phyloP scores from a whole-genome alignment of 1,139 yeast genomes.

The Lodderomyces metapsilosis region DNA sequence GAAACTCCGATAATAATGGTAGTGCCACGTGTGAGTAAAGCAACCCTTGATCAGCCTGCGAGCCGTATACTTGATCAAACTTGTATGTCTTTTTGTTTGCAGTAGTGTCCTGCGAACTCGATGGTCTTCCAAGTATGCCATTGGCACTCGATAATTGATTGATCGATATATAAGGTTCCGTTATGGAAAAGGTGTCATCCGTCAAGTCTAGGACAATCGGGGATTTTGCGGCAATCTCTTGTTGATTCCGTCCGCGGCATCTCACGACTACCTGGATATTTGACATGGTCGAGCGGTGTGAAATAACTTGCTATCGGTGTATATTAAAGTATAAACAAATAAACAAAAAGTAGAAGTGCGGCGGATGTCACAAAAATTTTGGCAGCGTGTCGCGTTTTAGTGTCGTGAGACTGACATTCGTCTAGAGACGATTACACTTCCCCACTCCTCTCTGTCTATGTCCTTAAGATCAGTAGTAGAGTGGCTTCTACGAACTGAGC shows the following conservation, averaged over 20 bases:
- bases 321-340: conserved; percentile 1
- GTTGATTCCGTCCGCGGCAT: conserved; percentile 76
- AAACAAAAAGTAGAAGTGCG: neutral
- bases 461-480: too few species aligned
- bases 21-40: conserved; percentile 62
- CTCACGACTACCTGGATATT: conserved; percentile 84
- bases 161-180: conserved; percentile 39
- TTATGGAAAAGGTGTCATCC: conserved; percentile 39
- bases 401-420: neutral
- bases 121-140: conserved; percentile 2
- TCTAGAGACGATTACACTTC: too few species aligned
- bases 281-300: too few species aligned
- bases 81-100: conserved; percentile 47
- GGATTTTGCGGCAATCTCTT: conserved; percentile 69
- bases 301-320: too few species aligned
- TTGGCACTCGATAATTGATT: conserved; percentile 29
- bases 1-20: conserved; percentile 62
- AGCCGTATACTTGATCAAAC: conserved; percentile 76
- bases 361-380: neutral
- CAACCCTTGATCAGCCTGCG: conserved; percentile 61
- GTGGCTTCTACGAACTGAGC: too few species aligned
- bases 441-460: too few species aligned
- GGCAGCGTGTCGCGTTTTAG: neutral
- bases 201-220: conserved; percentile 70
- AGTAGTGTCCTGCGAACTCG: neutral